Percentiles rank a stretch among this genome's conserved stretches.
Conservation (phyloP, 371 early-diverging fungal genomes). For the Apophysomyces trapeziformis region DNA sequence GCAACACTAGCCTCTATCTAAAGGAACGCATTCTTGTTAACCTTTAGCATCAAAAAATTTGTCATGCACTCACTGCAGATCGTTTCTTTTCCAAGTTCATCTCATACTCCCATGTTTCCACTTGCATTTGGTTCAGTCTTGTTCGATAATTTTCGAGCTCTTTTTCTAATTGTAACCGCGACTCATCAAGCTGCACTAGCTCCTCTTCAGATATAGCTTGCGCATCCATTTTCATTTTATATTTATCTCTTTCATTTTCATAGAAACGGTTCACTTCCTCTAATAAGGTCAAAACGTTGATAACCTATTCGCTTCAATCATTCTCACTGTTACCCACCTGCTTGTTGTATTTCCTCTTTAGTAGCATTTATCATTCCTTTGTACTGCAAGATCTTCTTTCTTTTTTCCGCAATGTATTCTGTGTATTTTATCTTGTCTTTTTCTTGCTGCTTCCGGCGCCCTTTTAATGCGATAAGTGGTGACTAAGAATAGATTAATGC, state of each 20-base stretch:
- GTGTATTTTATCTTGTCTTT: slow-evolving; percentile 34
- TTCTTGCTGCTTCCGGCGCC: slow-evolving; percentile 46
- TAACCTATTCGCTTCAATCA: no score
- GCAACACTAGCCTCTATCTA: background rate
- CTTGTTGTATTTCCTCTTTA: background rate
- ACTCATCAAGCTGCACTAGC: background rate
- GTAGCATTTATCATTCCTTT: slow-evolving; percentile 13
- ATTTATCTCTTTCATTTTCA: background rate
- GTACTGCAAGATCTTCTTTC: slow-evolving; percentile 14
- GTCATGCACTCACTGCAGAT: background rate
- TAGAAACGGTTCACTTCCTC: background rate
- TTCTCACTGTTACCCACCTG: background rate
- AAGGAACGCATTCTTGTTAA: background rate
- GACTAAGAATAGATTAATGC: slow-evolving; percentile 44
- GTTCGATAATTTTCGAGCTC: background rate
- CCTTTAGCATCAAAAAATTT: background rate
- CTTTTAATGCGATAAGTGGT: slow-evolving; percentile 57
- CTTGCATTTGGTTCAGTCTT: background rate
- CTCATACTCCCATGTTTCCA: background rate
- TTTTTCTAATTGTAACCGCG: background rate
- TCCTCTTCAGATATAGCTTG: slow-evolving; percentile 1
- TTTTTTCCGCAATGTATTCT: slow-evolving; percentile 19
- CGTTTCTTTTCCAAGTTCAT: background rate
- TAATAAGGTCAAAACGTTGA: background rate
- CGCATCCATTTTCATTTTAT: background rate